Evolutionary conservation across 768 basidiomycete species (phyloP), one percentile per base, ranked within the genome.

Genomic region (Tulasnella sp.): DNA sequence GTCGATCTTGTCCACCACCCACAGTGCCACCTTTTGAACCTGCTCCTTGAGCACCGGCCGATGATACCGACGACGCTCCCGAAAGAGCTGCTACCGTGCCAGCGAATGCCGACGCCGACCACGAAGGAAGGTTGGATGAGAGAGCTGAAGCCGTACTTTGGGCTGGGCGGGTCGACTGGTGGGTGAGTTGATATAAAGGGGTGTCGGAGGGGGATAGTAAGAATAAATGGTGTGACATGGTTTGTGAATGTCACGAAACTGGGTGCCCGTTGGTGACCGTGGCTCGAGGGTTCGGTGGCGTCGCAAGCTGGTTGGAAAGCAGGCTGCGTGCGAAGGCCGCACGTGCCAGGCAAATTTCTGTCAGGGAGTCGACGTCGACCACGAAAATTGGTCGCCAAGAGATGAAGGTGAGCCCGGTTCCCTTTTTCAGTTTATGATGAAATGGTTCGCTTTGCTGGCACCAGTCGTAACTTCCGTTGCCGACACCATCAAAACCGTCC

Each of bases 91-190:
- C 95, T 80, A 96, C 87, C 39, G 94, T 96, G 7, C 94, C 95
- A 16, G 95, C 94, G 84, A 96, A 96, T 4, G 94, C 94, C 80
- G 94, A 94, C 1, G 94, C 95, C 7, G 94, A 95, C 95, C 94
- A 96, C 81, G 91, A 92, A 34, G 94, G 94, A 80, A 96, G 85
- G 84, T 95, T 96, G 9, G 93, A 91, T 3, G 94, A 91, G 74
- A 96, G 87, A 3, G 94, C 91, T 9, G 92, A 92, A 36, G 90
- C 84, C 14, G 87, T 87, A 77, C 86, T 89, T 68, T 88, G 87
- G 31, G 87, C 87, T 21, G 94, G 92, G 85, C 92, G 95, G 77
- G 90, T 90, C 44, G 95, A 95, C 81, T 91, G 91, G 84, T 95
- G 93, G 0, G 93, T 93, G 56, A 96, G 88, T 82, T 89, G 92